Percentiles rank a stretch among this genome's conserved stretches.
Evolutionary conservation across 495 filamentous ascomycete species (phyloP).

Genomic region (Penicillium antarcticum): DNA sequence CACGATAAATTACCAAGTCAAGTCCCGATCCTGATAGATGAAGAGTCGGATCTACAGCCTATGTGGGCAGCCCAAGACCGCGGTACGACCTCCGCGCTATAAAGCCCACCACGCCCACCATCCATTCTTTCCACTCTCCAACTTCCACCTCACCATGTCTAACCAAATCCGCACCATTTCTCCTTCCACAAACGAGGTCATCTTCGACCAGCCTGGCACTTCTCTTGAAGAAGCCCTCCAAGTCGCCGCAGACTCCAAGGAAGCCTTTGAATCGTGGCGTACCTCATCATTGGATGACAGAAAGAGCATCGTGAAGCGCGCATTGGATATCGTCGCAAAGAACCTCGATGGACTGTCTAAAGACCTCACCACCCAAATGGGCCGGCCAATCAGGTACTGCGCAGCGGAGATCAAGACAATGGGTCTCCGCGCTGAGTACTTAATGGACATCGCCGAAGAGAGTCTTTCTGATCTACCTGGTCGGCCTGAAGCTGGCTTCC

Average conservation of each 20-base stretch:
- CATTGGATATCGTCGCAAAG: slow-evolving; percentile 62
- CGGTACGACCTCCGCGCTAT: slow-evolving; percentile 8
- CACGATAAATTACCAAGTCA: background rate
- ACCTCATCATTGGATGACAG: slow-evolving; percentile 62
- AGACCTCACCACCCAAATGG: slow-evolving; percentile 92
- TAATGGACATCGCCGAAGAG: slow-evolving; percentile 75
- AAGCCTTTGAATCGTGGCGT: slow-evolving; percentile 69
- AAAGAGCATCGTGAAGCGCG: slow-evolving; percentile 74
- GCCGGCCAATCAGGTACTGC: slow-evolving; percentile 83
- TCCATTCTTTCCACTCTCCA: background rate
- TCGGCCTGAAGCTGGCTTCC: slow-evolving; percentile 79
- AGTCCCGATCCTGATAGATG: background rate
- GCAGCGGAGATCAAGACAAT: slow-evolving; percentile 81
- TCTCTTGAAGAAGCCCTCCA: slow-evolving; percentile 62
- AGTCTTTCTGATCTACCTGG: slow-evolving; percentile 64
- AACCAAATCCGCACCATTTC: slow-evolving; percentile 88
- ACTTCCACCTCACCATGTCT: slow-evolving; percentile 55
- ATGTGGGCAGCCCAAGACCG: background rate
- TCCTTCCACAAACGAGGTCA: slow-evolving; percentile 76
- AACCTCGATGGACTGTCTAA: slow-evolving; percentile 73
- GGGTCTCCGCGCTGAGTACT: slow-evolving; percentile 75
- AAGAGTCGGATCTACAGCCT: background rate
- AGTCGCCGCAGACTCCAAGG: slow-evolving; percentile 61
- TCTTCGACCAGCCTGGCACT: slow-evolving; percentile 75
- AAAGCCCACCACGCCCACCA: slow-evolving; percentile 10